Percentiles rank a stretch among this genome's conserved stretches.
phyloP scores from a whole-genome alignment of 73 alveolate genomes.

The Urostyla sp. region DNA sequence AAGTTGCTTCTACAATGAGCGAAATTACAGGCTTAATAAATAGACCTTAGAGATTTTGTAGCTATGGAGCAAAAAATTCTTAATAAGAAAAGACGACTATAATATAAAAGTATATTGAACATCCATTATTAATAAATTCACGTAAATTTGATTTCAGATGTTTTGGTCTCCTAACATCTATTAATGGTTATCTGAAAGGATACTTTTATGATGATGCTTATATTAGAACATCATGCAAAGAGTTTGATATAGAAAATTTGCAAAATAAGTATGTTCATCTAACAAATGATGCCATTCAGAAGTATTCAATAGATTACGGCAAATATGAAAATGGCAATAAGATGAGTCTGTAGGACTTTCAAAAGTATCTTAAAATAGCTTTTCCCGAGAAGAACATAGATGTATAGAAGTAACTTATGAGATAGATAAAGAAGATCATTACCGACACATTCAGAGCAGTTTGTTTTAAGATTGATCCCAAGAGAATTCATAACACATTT shows the following conservation, averaged over 20 bases:
- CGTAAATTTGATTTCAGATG: constrained; percentile 91
- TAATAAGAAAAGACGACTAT: constrained; percentile 58
- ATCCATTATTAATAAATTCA: constrained; percentile 79
- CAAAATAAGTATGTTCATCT: constrained; percentile 85
- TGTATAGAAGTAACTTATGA: constrained; percentile 62
- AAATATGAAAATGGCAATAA: constrained; percentile 89
- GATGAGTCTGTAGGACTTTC: constrained; percentile 83
- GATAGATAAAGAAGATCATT: constrained; percentile 46
- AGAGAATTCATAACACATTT: constrained; percentile 58
- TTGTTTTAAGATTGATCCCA: constrained; percentile 72
- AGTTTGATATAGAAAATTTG: constrained; percentile 79
- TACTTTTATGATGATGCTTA: constrained; percentile 91
- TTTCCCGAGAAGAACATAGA: constrained; percentile 37
- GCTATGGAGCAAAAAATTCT: constrained; percentile 50
- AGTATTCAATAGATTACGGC: constrained; percentile 83
- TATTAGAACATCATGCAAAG: constrained; percentile 84
- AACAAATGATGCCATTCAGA: constrained; percentile 92
- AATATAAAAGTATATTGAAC: constrained; percentile 83
- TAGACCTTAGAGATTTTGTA: not conserved
- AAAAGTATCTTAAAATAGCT: constrained; percentile 66
- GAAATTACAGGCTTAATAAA: constrained; percentile 42
- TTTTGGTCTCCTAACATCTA: constrained; percentile 75
- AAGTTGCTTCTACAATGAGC: constrained; percentile 24
- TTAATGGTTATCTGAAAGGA: constrained; percentile 79
- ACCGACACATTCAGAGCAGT: constrained; percentile 68